These are phyloP conservation scores for Annona cherimola DNA, from an alignment of 164 flowering plant species.

Conservation along the genomic window DNA sequence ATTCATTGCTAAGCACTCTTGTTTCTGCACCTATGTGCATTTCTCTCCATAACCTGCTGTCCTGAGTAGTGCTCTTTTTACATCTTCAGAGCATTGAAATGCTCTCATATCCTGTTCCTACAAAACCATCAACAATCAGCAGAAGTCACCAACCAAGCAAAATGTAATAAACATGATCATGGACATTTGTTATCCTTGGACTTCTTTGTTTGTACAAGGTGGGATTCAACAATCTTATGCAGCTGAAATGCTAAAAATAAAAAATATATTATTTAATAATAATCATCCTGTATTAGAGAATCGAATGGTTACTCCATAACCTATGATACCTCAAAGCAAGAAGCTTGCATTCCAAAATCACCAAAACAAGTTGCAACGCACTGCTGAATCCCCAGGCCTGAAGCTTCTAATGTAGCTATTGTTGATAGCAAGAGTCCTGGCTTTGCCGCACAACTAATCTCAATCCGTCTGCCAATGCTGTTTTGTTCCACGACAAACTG, in stretches of 20 bases:
- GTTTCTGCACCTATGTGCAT: conserved; percentile 35
- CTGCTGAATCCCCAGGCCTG: conserved; percentile 84
- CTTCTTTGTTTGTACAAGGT: background rate
- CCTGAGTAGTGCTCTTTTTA: conserved; percentile 69
- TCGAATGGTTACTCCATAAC: background rate
- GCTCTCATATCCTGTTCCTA: conserved; percentile 53
- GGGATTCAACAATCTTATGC: background rate
- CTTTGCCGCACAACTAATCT: conserved; percentile 64
- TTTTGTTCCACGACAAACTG: conserved; percentile 82
- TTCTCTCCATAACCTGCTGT: conserved; percentile 91
- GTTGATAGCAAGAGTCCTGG: conserved; percentile 75
- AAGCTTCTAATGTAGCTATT: conserved; percentile 56
- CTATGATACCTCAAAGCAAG: conserved; percentile 75
- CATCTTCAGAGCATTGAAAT: conserved; percentile 46
- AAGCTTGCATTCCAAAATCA: conserved; percentile 82
- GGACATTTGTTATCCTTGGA: background rate
- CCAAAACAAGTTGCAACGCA: conserved; percentile 89
- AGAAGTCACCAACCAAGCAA: background rate
- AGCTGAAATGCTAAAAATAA: no score
- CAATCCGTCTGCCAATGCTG: conserved; percentile 50
- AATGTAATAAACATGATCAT: background rate
- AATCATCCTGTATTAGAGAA: no score
- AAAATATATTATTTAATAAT: background rate
- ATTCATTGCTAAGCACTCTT: background rate
- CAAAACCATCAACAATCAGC: background rate